These are phyloP conservation scores for Pseudogymnoascus sp. DNA, from an alignment of 2,329 filamentous ascomycete species.

Conservation along the genomic window DNA sequence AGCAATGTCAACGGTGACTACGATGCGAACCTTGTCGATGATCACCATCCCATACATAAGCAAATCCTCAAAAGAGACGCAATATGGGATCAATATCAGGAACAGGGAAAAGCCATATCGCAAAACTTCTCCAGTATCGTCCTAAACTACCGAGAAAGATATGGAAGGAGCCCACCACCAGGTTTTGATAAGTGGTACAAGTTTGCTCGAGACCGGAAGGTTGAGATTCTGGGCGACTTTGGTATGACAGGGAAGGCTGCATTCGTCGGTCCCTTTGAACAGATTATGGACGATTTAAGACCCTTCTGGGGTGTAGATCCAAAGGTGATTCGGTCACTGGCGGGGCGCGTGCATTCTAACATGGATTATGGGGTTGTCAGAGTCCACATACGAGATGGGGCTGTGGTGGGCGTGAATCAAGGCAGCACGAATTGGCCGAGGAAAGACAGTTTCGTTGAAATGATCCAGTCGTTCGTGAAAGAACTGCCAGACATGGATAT, in stretches of 20 bases:
- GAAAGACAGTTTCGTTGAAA: conserved; percentile 33
- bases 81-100: conserved; percentile 25
- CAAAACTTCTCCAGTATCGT: conserved; percentile 45
- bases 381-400: conserved; percentile 27
- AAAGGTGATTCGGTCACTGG: conserved; percentile 33
- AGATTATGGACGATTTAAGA: conserved; percentile 54
- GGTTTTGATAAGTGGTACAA: conserved; percentile 56
- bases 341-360: conserved; percentile 32
- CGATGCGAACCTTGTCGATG: conserved; percentile 22
- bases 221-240: conserved; percentile 55
- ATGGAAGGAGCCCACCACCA: conserved; percentile 55
- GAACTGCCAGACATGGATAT: conserved; percentile 59
- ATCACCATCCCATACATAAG: conserved; percentile 26
- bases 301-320: conserved; percentile 49
- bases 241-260: neutral
- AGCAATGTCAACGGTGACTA: conserved; percentile 21
- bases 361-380: conserved; percentile 21
- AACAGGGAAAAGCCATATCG: conserved; percentile 30
- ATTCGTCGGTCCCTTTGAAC: conserved; percentile 32
- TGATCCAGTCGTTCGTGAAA: conserved; percentile 37
- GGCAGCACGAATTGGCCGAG: conserved; percentile 32
- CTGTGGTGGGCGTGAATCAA: conserved; percentile 28
- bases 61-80: conserved; percentile 16
- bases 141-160: conserved; percentile 45
- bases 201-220: conserved; percentile 44